phyloP scores from a whole-genome alignment of 2,329 filamentous ascomycete genomes.

The Trichoderma atroviride region DNA sequence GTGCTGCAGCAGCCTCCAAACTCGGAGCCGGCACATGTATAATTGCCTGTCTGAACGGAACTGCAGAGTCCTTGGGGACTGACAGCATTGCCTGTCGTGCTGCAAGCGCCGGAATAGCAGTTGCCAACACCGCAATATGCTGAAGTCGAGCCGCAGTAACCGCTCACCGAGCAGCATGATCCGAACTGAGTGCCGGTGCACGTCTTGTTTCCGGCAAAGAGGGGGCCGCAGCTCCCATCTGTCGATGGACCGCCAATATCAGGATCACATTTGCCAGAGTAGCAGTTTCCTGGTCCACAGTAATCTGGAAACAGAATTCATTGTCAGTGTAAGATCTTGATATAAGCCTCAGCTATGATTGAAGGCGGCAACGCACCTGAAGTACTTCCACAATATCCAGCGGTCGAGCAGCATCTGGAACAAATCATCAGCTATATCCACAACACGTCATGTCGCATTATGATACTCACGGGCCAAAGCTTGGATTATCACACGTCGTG shows the following conservation, averaged over 20 bases:
- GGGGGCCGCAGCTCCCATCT: neutral
- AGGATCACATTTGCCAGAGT: neutral
- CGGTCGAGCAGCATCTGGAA: neutral
- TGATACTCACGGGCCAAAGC: neutral
- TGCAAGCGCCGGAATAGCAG: neutral
- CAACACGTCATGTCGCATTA: neutral
- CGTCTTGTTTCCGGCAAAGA: neutral
- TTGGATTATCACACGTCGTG: neutral
- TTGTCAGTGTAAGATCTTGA: neutral
- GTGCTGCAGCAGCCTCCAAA: neutral
- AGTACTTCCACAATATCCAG: neutral
- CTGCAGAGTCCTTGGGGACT: neutral
- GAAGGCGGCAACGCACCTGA: neutral
- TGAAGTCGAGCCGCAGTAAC: neutral
- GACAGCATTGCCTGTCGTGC: neutral
- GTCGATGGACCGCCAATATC: neutral
- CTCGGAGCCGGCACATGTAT: neutral
- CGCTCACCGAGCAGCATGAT: neutral
- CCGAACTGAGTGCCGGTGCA: neutral
- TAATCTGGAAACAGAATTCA: neutral
- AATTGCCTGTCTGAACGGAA: neutral
- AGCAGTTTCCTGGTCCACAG: neutral
- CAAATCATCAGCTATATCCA: neutral
- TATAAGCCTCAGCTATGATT: neutral
- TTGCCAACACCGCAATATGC: neutral